Evolutionary conservation across 2,329 filamentous ascomycete genomes (phyloP).

Genomic region (Talaromyces sp.): DNA sequence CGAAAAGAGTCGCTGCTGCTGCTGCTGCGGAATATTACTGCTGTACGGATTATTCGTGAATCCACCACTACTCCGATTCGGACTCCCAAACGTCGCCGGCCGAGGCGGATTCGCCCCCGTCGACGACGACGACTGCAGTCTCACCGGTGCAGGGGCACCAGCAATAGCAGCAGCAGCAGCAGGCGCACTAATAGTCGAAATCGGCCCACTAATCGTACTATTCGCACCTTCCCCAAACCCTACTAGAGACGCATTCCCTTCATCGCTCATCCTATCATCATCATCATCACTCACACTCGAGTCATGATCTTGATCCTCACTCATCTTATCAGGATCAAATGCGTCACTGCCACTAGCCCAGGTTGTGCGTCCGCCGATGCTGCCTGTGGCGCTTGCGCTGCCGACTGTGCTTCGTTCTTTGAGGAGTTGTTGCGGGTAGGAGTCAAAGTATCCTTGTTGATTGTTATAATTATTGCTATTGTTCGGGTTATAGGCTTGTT

Average conservation of each 20-base stretch:
- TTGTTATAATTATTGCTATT: conserved; percentile 19
- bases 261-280: conserved; percentile 69
- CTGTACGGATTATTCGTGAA: conserved; percentile 14
- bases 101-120: conserved; percentile 13
- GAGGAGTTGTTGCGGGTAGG: conserved; percentile 57
- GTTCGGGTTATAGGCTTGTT: not conserved
- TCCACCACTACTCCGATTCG: conserved; percentile 17
- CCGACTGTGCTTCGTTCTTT: conserved; percentile 86
- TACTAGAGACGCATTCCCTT: conserved; percentile 77
- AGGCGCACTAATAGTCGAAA: conserved; percentile 54
- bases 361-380: conserved; percentile 64
- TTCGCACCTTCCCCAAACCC: conserved; percentile 91
- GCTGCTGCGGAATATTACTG: conserved; percentile 26
- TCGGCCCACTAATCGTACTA: conserved; percentile 76
- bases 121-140: conserved; percentile 3
- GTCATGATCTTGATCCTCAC: conserved; percentile 61
- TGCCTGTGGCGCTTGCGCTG: conserved; percentile 77
- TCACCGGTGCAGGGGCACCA: not conserved
- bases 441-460: conserved; percentile 75
- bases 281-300: conserved; percentile 57
- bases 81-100: conserved; percentile 41
- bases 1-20: conserved; percentile 30
- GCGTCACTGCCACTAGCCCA: conserved; percentile 63
- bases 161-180: not conserved
- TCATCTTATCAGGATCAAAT: conserved; percentile 52